Percentiles rank a stretch among this genome's conserved stretches.
These are phyloP conservation scores for Nakazawaea ernobii DNA, from an alignment of 805 yeast genomes.

Conservation along the genomic window DNA sequence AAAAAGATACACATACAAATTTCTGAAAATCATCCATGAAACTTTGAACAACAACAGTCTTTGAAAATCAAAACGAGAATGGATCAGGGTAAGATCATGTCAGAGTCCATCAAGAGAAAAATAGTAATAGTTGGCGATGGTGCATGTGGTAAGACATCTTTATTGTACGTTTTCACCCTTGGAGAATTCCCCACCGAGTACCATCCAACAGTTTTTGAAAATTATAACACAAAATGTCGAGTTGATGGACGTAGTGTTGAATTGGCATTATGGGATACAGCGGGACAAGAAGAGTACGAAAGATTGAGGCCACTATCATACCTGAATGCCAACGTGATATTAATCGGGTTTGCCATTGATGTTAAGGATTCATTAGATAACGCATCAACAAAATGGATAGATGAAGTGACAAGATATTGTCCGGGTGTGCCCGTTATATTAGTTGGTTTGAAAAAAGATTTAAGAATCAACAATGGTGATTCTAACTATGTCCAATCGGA, in stretches of 20 bases:
- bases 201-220: conserved; percentile 92
- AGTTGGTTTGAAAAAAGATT: conserved; percentile 82
- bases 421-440: conserved; percentile 73
- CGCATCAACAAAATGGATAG: conserved; percentile 82
- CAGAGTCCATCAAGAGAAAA: conserved; percentile 48
- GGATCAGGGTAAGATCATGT: conserved; percentile 24
- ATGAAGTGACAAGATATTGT: conserved; percentile 74
- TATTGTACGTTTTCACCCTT: conserved; percentile 83
- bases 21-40: no score
- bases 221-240: conserved; percentile 89
- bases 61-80: conserved; percentile 54
- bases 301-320: conserved; percentile 84
- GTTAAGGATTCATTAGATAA: conserved; percentile 80
- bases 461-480: conserved; percentile 39
- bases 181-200: conserved; percentile 92
- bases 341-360: conserved; percentile 83
- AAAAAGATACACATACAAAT: no score
- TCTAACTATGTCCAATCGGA: conserved; percentile 44
- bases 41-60: conserved; percentile 7
- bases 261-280: conserved; percentile 90
- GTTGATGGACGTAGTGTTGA: conserved; percentile 92
- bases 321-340: conserved; percentile 77
- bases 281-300: conserved; percentile 96
- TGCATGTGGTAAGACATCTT: conserved; percentile 89
- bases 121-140: conserved; percentile 93